A percentile compares a stretch with the other conserved stretches of the same genome.
Conservation (phyloP, 2,329 filamentous ascomycete species). For the Pseudocercospora crystallina region DNA sequence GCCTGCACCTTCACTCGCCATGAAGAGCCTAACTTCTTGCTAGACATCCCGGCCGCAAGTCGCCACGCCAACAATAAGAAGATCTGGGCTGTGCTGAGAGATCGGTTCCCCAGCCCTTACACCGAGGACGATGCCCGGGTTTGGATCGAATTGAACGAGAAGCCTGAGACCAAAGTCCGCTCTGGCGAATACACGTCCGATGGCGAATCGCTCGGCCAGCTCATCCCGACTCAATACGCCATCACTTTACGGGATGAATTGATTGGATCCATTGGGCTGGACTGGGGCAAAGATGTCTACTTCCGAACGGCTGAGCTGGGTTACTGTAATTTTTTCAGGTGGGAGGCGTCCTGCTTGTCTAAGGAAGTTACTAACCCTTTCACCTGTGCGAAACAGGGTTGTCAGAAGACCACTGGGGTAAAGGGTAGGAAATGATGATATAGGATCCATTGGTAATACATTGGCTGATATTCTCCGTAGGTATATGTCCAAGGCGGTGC, state of each 20-base stretch:
- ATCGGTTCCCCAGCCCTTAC: constrained; percentile 42
- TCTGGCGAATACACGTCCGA: constrained; percentile 24
- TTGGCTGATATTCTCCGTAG: too few relatives aligned
- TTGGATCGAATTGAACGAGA: constrained; percentile 38
- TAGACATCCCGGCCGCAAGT: constrained; percentile 22
- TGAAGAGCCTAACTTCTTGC: too few relatives aligned
- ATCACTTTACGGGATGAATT: constrained; percentile 29
- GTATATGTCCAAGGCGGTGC: constrained; percentile 33
- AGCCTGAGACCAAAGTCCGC: constrained; percentile 9
- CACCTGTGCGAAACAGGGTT: constrained; percentile 34
- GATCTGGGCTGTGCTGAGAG: constrained; percentile 38
- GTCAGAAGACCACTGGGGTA: constrained; percentile 38
- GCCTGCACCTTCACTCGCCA: too few relatives aligned
- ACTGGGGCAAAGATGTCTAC: constrained; percentile 34
- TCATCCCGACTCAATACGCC: constrained; percentile 21
- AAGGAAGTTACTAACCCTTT: not conserved
- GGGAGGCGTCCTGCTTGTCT: too few relatives aligned
- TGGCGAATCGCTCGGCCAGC: constrained; percentile 20
- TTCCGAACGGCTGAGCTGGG: constrained; percentile 42
- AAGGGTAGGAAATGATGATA: constrained; percentile 1
- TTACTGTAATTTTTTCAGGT: too few relatives aligned
- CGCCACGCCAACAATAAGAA: constrained; percentile 33
- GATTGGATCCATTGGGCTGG: constrained; percentile 41
- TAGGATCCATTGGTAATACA: too few relatives aligned
- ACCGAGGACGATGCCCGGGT: constrained; percentile 32